These are phyloP conservation scores for Chytridium lagenaria DNA, from an alignment of 371 early-diverging fungal species.

Conservation along the genomic window DNA sequence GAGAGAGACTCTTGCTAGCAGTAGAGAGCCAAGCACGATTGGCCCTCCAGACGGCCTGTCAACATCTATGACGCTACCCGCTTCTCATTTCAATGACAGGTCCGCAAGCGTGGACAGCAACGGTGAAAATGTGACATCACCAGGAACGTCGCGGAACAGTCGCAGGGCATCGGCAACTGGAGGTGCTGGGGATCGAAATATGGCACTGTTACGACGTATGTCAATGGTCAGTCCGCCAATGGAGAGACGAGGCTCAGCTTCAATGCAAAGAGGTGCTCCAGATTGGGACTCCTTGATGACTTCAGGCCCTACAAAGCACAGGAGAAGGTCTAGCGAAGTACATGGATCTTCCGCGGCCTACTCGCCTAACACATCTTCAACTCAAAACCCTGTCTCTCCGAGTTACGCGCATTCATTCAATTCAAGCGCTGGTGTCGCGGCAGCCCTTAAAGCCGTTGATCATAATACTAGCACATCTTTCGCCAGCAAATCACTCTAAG, in stretches of 20 bases:
- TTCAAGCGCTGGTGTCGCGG: no score
- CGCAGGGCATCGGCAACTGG: background rate
- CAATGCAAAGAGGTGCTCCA: background rate
- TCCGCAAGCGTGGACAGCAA: background rate
- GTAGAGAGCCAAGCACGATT: background rate
- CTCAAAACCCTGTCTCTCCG: no score
- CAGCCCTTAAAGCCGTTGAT: no score
- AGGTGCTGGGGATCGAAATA: conserved; percentile 17
- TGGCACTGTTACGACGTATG: conserved; percentile 37
- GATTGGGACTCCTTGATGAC: background rate
- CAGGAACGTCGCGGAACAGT: background rate
- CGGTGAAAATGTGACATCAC: background rate
- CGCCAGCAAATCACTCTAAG: no score
- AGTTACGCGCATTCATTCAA: no score
- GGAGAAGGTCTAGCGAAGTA: no score
- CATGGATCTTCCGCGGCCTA: no score
- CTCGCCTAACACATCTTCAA: no score
- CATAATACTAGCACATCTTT: no score
- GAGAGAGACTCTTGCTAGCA: no score
- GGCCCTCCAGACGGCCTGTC: background rate
- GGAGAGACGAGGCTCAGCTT: background rate
- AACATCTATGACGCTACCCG: background rate
- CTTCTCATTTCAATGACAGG: background rate
- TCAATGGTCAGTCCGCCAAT: conserved; percentile 42
- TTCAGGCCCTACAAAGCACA: background rate